phyloP scores from a whole-genome alignment of 2,329 filamentous ascomycete species.

The Elsinoe perseae region DNA sequence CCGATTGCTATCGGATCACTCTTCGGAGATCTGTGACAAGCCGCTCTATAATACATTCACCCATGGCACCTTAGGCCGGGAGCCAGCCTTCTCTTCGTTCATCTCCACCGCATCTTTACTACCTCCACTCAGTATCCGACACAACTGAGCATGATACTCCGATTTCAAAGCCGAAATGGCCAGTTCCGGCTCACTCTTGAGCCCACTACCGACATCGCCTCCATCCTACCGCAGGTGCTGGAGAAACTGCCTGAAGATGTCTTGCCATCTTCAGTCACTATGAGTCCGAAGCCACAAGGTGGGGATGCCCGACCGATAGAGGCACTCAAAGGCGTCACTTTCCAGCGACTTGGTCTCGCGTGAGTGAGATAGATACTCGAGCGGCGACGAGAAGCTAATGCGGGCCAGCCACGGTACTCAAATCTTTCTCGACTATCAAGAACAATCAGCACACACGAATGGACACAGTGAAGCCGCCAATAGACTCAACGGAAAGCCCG shows the following conservation, averaged over 20 bases:
- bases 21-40: not conserved
- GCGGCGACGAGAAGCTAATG: slow-evolving; percentile 22
- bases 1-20: too few species aligned
- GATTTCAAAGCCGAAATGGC: slow-evolving; percentile 85
- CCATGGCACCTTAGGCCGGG: not conserved
- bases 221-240: slow-evolving; percentile 47
- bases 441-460: slow-evolving; percentile 46
- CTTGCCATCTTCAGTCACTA: slow-evolving; percentile 47
- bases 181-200: slow-evolving; percentile 80
- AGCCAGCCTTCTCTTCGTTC: not conserved
- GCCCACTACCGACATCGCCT: slow-evolving; percentile 61
- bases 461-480: slow-evolving; percentile 45
- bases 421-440: slow-evolving; percentile 75
- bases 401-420: slow-evolving; percentile 72
- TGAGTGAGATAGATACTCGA: slow-evolving; percentile 29
- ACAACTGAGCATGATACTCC: slow-evolving; percentile 60
- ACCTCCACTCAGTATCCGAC: not conserved
- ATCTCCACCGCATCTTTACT: not conserved
- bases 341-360: slow-evolving; percentile 52
- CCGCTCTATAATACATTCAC: not conserved
- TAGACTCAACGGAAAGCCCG: slow-evolving; percentile 69
- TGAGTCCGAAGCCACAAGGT: slow-evolving; percentile 55
- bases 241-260: slow-evolving; percentile 53
- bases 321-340: slow-evolving; percentile 47
- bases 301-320: slow-evolving; percentile 49